Evolutionary conservation across 768 basidiomycete species (phyloP), one percentile per base, ranked within the genome.

Genomic region (Calocybe indica): DNA sequence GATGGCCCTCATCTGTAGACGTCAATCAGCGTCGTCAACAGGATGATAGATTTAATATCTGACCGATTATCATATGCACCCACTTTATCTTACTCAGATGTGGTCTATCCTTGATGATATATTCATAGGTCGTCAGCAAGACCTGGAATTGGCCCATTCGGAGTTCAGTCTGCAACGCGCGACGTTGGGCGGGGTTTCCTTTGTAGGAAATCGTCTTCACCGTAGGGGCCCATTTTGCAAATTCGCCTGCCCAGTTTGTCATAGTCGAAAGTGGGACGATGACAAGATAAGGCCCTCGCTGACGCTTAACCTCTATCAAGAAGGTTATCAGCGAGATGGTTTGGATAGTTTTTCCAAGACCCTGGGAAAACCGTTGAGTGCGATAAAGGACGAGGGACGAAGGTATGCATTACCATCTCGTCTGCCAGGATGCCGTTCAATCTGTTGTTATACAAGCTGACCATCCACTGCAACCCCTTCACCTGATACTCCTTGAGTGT

Each of bases 401-500:
- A 22, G 22, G n/a, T 14, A 7, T 36, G 43, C 11, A 30, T 40
- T 46, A 83, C 87, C 93, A 95, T 94, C 69, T 92, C 89, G 58
- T 97, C 93, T 51, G 93, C 93, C 38, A 96, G 67, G 55, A 97
- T 96, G 50, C 93, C 93, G 57, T 96, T 94, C 51, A 96, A 76
- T 59, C 85, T 82, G 74, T 96, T 97, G 66, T 97, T 96, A 66
- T 93, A 96, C 69, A 96, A 74, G 66, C 88, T 91, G 58, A 97
- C 93, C 93, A 96, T 95, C 92, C 93, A 97, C 66, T 95, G 93
- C 58, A 97, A 65, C 49, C 93, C 93, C 70, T 94, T 93, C 57
- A 96, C 49, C 66, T 96, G 93, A 62, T 96, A 95, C 40, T 94
- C 92, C 66, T 96, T 97, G 58, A 97, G 73, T 1, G 84, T 91